Evolutionary conservation across 2,329 filamentous ascomycete genomes (phyloP), one percentile per base, ranked within the genome.

Genomic region (Zymoseptoria crescenta): DNA sequence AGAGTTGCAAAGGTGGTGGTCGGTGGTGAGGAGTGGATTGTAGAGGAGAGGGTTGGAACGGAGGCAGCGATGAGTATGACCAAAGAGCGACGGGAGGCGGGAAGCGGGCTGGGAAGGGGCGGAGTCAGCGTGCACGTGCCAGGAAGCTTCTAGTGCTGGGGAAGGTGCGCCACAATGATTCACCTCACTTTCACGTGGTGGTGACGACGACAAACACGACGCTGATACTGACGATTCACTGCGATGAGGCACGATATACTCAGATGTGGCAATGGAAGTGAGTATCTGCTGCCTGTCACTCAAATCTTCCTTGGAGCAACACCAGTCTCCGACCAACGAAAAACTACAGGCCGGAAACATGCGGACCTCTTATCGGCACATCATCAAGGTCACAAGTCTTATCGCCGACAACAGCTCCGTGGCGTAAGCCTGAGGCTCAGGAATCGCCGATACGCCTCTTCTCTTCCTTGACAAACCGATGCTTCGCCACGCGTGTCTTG

Each of bases 1-100:
- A 49, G 51, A 56, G 57, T 53, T 59, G 54, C 35, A 45, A 45
- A 45, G 35, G 41, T 51, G 20, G 54, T 56, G 53, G 58, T 57
- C 29, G 28, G 55, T 49, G 56, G 56, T 56, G 55, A 55, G 27
- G 41, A 63, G 55, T 55, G 52, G 49, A 24, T 16, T 50, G 53
- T 57, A 58, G 45, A 54, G 60, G 55, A 56, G 20, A n/a, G 49
- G 35, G 56, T 53, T 60, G 56, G 35, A 45, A 5, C 9, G 52
- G n/a, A 41, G 60, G 16, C 50, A 41, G 52, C 35, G 45, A 28
- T 49, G 52, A 52, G 45, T 29, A 41, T 41, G 28, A 49, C 30
- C 52, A 59, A 52, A 16, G 56, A 55, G 45, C 35, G 35, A 45
- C 35, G 35, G 35, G 35, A 45, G 35, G 35, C 35, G 35, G 35